Evolutionary conservation across 176 grass and related monocot genomes (phyloP).

Genomic region (Oryza meridionalis): DNA sequence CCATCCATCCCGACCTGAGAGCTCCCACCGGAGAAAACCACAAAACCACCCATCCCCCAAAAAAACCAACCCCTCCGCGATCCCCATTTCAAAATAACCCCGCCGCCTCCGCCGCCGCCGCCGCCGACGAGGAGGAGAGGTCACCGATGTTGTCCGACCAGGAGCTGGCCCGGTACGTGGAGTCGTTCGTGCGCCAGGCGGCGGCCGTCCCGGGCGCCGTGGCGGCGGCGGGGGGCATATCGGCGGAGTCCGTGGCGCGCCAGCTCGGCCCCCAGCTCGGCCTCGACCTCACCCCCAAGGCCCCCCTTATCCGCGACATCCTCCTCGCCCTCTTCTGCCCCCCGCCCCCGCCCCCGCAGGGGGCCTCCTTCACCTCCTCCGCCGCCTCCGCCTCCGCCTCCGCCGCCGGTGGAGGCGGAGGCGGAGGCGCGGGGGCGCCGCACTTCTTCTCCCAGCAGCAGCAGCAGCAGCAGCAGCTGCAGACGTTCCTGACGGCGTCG

Average conservation of each 20-base stretch:
- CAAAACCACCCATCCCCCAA: slow-evolving; percentile 34
- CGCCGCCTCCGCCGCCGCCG: neutral
- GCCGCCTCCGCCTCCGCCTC: slow-evolving; percentile 33
- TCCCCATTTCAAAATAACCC: slow-evolving; percentile 35
- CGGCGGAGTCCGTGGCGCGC: slow-evolving; percentile 60
- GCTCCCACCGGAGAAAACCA: slow-evolving; percentile 15
- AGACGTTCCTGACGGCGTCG: slow-evolving; percentile 42
- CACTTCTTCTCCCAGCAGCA: slow-evolving; percentile 48
- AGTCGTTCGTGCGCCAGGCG: slow-evolving; percentile 69
- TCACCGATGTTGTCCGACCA: slow-evolving; percentile 79
- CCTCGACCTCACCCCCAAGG: slow-evolving; percentile 84
- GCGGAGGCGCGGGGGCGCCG: neutral
- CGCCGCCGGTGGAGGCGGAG: neutral
- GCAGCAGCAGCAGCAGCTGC: slow-evolving; percentile 12
- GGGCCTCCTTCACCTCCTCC: neutral
- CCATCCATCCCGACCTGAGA: neutral
- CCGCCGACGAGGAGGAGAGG: neutral
- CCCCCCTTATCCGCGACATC: slow-evolving; percentile 76
- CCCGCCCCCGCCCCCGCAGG: slow-evolving; percentile 30
- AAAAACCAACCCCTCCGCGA: slow-evolving; percentile 33
- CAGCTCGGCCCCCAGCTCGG: slow-evolving; percentile 69
- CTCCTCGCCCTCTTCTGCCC: slow-evolving; percentile 68
- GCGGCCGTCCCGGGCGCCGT: slow-evolving; percentile 23
- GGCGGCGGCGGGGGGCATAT: slow-evolving; percentile 25
- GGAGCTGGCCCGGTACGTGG: slow-evolving; percentile 79